Percentiles rank a stretch among this genome's conserved stretches.
phyloP scores from a whole-genome alignment of 805 yeast genomes.

The Pichia exigua region DNA sequence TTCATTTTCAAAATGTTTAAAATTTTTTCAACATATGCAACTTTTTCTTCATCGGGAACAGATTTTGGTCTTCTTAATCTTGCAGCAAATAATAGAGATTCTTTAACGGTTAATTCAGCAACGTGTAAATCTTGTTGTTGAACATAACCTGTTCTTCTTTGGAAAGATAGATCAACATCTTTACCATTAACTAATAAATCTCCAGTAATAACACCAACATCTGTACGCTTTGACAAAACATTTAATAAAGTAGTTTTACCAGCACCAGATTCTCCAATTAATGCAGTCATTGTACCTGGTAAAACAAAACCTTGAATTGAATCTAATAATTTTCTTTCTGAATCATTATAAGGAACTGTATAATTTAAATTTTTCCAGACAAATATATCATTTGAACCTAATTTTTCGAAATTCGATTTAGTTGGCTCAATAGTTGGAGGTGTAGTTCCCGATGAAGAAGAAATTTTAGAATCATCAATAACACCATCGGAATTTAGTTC shows the following conservation, averaged over 20 bases:
- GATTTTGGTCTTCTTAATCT: conserved; percentile 37
- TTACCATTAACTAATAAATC: conserved; percentile 49
- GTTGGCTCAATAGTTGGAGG: conserved; percentile 14
- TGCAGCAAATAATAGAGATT: conserved; percentile 42
- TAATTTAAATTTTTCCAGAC: conserved; percentile 59
- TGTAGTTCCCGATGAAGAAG: conserved; percentile 22
- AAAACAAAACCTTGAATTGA: conserved; percentile 37
- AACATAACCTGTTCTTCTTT: conserved; percentile 48
- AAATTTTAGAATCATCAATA: background rate
- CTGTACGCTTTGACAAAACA: conserved; percentile 43
- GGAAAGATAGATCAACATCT: conserved; percentile 39
- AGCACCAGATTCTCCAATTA: conserved; percentile 62
- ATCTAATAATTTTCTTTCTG: conserved; percentile 34
- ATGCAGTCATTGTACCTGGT: conserved; percentile 52
- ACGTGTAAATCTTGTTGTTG: conserved; percentile 50
- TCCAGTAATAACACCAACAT: conserved; percentile 48
- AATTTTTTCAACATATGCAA: conserved; percentile 36
- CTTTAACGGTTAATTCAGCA: conserved; percentile 44
- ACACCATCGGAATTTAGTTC: background rate
- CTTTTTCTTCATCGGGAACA: conserved; percentile 35
- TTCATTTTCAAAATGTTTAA: conserved; percentile 35
- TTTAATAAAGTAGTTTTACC: conserved; percentile 55
- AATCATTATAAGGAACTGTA: conserved; percentile 41
- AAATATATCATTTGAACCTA: conserved; percentile 41
- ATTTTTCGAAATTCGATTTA: conserved; percentile 12